Evolutionary conservation across 192 early-diverging fungal genomes (phyloP), one percentile per base, ranked within the genome.

Genomic region (Coemansia sp.): DNA sequence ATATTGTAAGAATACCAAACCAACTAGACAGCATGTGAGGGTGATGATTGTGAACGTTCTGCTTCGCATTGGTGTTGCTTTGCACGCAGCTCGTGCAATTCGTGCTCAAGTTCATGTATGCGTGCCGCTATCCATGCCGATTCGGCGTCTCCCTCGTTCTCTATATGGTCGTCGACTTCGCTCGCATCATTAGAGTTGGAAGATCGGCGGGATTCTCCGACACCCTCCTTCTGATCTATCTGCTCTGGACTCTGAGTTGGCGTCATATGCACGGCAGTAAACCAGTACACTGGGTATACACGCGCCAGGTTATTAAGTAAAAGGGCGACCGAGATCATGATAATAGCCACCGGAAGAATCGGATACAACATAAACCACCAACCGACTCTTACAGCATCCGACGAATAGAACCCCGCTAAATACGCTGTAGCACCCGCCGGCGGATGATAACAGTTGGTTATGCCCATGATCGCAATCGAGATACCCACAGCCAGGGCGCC

Each of bases 361-460:
- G 82, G 82, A 31, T 71, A 85, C 27, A 85, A 41, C 18, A 78
- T 75, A 18, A 70, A 85, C 82, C 82, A 85, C 82, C 82, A 85
- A 2, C 78, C 71, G 5, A 85, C 82, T 0, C 66, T 13, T 31
- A 71, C 60, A 2, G 77, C 65, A 24, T 71, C 72, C 0, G 74
- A 34, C 31, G 69, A 60, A 22, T 61, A 74, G 15, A 66, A 75
- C 0, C 77, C 82, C 8, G 68, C 78, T 13, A 85, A 41, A 57
- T 75, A 77, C 40, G 82, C 82, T 0, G 82, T 80, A 3, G 82
- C 82, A 20, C 82, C 82, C 2, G 78, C 82, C 33, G 82, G 82
- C 47, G 82, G 82, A 41, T 85, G 82, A 16, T 79, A 80, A 66
- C 78, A 80, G 27, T 77, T 80, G 0, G 72, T 74, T 27, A 85